Conservation (phyloP, 2,329 filamentous ascomycete species). For the Alternaria sp. region DNA sequence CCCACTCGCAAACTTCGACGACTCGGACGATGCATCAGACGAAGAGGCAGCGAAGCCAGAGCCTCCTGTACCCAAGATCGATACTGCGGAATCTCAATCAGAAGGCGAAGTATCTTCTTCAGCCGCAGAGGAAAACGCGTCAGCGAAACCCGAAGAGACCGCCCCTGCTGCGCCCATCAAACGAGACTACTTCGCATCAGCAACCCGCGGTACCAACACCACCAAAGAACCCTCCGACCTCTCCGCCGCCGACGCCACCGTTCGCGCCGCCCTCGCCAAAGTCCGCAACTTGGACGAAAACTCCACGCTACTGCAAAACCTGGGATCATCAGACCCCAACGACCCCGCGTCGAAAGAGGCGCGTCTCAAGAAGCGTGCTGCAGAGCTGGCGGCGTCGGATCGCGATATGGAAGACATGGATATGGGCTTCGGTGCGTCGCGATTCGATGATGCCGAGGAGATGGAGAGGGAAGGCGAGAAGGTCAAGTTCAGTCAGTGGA, state of each 20-base stretch:
- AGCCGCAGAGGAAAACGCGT: conserved; percentile 7
- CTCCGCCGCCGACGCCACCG: conserved; percentile 72
- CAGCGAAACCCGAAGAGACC: conserved; percentile 12
- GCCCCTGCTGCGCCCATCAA: conserved; percentile 21
- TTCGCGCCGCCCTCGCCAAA: conserved; percentile 85
- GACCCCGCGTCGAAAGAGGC: conserved; percentile 65
- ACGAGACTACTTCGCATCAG: conserved; percentile 36
- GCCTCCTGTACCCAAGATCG: conserved; percentile 4
- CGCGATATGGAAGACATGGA: conserved; percentile 92
- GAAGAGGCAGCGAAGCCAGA: conserved; percentile 12
- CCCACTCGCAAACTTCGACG: conserved; percentile 63
- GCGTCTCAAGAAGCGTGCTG: conserved; percentile 68
- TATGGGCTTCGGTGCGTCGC: conserved; percentile 88
- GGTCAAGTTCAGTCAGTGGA: conserved; percentile 74
- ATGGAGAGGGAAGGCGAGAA: conserved; percentile 67
- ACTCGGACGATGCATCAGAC: conserved; percentile 53
- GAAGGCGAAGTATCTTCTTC: conserved; percentile 5
- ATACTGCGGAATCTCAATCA: neutral
- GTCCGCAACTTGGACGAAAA: conserved; percentile 64
- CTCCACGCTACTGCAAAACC: conserved; percentile 55
- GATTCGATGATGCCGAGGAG: conserved; percentile 88
- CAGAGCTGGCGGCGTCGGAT: conserved; percentile 74
- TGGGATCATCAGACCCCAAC: conserved; percentile 29
- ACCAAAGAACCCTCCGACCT: conserved; percentile 46
- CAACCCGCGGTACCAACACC: conserved; percentile 14